A percentile compares a stretch with the other conserved stretches of the same genome.
Conservation (phyloP, 2,329 filamentous ascomycete genomes). For the Penicillium brevicompactum region DNA sequence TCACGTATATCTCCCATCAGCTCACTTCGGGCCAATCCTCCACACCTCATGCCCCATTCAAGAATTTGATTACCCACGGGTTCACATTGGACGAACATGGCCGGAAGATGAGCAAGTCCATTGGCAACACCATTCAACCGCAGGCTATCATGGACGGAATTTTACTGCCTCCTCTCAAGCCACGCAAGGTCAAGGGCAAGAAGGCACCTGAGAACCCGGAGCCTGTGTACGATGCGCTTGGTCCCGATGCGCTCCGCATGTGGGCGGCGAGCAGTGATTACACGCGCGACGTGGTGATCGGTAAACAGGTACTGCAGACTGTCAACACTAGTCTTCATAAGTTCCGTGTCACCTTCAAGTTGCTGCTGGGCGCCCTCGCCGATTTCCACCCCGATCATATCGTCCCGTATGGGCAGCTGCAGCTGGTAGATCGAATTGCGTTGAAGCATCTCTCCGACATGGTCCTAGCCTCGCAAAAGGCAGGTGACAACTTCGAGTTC, state of each 20-base stretch:
- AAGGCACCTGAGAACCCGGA: slow-evolving; percentile 38
- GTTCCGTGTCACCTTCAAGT: slow-evolving; percentile 86
- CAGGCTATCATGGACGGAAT: slow-evolving; percentile 82
- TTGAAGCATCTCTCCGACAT: slow-evolving; percentile 71
- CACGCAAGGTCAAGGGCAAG: slow-evolving; percentile 59
- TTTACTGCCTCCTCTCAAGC: slow-evolving; percentile 69
- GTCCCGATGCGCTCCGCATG: slow-evolving; percentile 81
- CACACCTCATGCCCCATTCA: slow-evolving; percentile 69
- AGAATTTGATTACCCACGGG: slow-evolving; percentile 88
- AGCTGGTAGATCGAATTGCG: slow-evolving; percentile 71
- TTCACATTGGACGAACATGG: slow-evolving; percentile 87
- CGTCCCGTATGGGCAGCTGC: slow-evolving; percentile 52
- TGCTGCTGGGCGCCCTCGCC: slow-evolving; percentile 77
- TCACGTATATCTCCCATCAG: slow-evolving; percentile 74
- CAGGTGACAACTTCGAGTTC: slow-evolving; percentile 76
- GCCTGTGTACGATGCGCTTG: slow-evolving; percentile 68
- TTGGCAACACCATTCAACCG: slow-evolving; percentile 84
- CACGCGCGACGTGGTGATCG: slow-evolving; percentile 81
- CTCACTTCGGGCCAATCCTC: slow-evolving; percentile 37
- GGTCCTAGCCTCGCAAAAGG: slow-evolving; percentile 64
- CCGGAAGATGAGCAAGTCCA: slow-evolving; percentile 98
- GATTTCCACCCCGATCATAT: slow-evolving; percentile 50
- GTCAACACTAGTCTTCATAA: slow-evolving; percentile 79
- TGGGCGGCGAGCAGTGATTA: slow-evolving; percentile 95
- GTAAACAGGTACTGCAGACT: slow-evolving; percentile 72